Base-by-base conservation (phyloP, 257 asterid genomes). In the Fraxinus pennsylvanica region DNA sequence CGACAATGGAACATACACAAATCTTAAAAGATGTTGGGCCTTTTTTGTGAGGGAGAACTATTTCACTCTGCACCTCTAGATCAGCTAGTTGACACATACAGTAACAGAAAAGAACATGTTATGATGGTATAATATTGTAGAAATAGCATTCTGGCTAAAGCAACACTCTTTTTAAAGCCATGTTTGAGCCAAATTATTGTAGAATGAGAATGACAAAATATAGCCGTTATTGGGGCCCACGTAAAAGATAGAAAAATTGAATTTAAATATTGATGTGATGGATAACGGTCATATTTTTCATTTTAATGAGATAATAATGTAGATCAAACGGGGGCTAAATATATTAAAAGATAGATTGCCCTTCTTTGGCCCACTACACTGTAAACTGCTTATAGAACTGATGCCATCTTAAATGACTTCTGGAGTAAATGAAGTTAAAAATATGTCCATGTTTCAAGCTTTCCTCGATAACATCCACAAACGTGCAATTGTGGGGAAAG, bases 351-450 rank as follows among this genome's bases (percentile, higher is more conserved):
- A 57, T 57, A 14, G 67, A 57, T 57, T n/a, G 21, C 33, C 27
- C 17, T 30, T 63, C 68, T 25, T 63, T 25, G 68, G 15, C 63
- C 63, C 25, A 69, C 43, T 19, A 76, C 38, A 76, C 38, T 36
- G 39, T 41, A 79, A 75, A 32, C 8, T 38, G 67, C 61, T 67
- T 21, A 54, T 22, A 67, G 9, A 72, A 32, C 15, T 39, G 17
- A 77, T 43, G 61, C 73, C 35, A 32, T 77, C 65, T 43, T 52
- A 68, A 72, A 32, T 72, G 59, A 61, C 74, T 72, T 22, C 39
- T 41, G 41, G 73, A 73, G 41, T 32, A 74, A 76, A 73, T 80
- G 21, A 25, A 63, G 4, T 71, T 5, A 59, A 30, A 54, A 38
- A 45, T 12, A 10, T 76, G 50, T 63, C 32, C 33, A 79, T 27